A percentile compares a stretch with the other conserved stretches of the same genome.
These are phyloP conservation scores for Haematococcus sp. DNA, from an alignment of 139 green algal genomes.

Conservation along the genomic window DNA sequence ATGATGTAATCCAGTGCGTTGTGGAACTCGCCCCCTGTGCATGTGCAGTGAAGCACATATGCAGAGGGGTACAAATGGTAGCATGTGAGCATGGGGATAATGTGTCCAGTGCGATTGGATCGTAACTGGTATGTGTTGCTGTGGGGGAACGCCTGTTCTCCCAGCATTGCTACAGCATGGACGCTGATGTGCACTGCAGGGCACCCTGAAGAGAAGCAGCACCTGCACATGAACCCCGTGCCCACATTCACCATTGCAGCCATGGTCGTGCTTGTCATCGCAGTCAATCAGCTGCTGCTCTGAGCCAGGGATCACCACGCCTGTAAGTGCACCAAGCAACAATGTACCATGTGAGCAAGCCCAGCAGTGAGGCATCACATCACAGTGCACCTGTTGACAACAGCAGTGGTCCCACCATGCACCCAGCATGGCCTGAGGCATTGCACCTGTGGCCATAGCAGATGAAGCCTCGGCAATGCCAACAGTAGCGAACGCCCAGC, in stretches of 20 bases:
- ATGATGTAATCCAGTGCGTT: constrained; percentile 49
- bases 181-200: no score
- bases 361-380: no score
- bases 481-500: constrained; percentile 38
- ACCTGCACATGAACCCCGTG: neutral
- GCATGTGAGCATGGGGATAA: neutral
- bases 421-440: no score
- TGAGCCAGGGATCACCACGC: constrained; percentile 9
- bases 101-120: no score
- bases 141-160: no score
- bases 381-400: no score
- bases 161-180: no score
- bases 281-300: constrained; percentile 56
- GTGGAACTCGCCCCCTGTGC: constrained; percentile 21
- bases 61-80: neutral
- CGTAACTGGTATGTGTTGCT: no score
- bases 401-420: no score
- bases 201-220: no score
- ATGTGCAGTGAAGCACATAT: no score
- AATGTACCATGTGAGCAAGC: no score
- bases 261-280: constrained; percentile 25
- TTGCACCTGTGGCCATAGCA: constrained; percentile 16
- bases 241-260: constrained; percentile 19
- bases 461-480: constrained; percentile 32
- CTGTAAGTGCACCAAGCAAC: neutral